Base-by-base conservation (phyloP, 768 basidiomycete genomes). In the Termitomyces heimii region DNA sequence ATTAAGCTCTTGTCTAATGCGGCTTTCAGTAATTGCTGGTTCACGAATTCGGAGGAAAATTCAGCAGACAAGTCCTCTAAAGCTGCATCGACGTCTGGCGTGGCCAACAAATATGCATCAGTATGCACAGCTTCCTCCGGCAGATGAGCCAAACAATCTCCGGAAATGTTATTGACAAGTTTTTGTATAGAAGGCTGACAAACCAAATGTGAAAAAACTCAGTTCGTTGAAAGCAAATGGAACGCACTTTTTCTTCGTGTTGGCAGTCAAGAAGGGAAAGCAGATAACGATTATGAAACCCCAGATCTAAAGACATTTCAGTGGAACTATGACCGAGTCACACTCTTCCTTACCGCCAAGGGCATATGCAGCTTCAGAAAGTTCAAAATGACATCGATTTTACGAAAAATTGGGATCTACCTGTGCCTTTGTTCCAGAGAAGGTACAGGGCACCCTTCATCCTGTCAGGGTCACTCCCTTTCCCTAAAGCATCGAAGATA, bases 361-460 rank as follows among this genome's bases (percentile, higher is more conserved):
- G 20, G 88, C 84, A 70, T 89, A 88, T 13, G 82, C 77, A 61
- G 84, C 88, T 85, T 55, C 24, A 32, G 46, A 28, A 48, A 20
- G 20, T 64, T 49, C 66, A 54, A 14, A 60, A 24, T 32, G 12
- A 35, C 24, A 43, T 54, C 34, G 53, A 53, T 39, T 42, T 7
- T 47, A 46, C 58, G 3, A 54, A 35, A 50, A 51, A 49, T 52
- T 13, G 2, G 22, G 61, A 52, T 81, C 44, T 60, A 88, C 88
- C 79, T 54, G 78, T 85, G 31, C 82, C 85, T 69, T 88, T 89
- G 63, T 86, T 85, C 73, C 84, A 84, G 10, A 92, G 70, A 20
- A 90, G 77, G 67, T 94, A 94, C 40, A 96, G 75, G 18, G 92
- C 93, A 8, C 96, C 96, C 73, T 98, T 98, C 85, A 97, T 95